Percentiles rank a stretch among this genome's conserved stretches.
These are phyloP conservation scores for Neofusicoccum cordaticola DNA, from an alignment of 2,329 filamentous ascomycete species.

Conservation along the genomic window DNA sequence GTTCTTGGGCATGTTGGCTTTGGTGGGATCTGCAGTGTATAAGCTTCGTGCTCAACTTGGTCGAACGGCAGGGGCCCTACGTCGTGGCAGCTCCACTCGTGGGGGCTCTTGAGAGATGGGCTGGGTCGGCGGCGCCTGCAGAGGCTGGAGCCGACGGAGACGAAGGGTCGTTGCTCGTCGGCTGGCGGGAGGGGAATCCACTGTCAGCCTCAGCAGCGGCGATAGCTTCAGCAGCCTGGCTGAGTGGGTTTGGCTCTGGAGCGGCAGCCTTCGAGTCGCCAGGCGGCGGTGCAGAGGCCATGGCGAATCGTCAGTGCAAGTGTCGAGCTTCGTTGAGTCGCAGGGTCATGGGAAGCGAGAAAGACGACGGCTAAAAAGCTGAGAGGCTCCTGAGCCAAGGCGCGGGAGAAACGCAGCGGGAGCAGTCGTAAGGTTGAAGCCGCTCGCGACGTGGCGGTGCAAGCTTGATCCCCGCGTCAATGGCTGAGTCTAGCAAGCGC, in stretches of 20 bases:
- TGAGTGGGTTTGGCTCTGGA: constrained; percentile 8
- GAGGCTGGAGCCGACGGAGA: background rate
- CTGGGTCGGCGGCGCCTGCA: background rate
- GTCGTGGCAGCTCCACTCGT: background rate
- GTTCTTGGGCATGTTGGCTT: background rate
- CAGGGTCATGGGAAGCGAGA: background rate
- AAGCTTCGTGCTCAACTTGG: background rate
- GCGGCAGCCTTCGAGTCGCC: constrained; percentile 2
- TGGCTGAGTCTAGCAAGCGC: background rate
- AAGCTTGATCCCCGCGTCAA: constrained; percentile 6
- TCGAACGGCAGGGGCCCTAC: background rate
- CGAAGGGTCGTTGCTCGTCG: background rate
- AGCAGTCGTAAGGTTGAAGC: background rate
- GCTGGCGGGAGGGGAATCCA: background rate
- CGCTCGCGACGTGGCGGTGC: constrained; percentile 4
- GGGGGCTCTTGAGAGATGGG: background rate
- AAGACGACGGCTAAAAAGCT: background rate
- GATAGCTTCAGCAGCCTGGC: constrained; percentile 16
- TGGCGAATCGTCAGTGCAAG: background rate
- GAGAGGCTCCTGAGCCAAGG: constrained; percentile 1
- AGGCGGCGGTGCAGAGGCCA: constrained; percentile 11
- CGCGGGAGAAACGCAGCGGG: background rate
- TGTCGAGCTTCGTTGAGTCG: background rate
- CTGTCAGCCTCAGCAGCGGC: constrained; percentile 8
- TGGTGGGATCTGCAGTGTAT: background rate